Conservation (phyloP, 1,284 basidiomycete species). For the Papiliotrema laurentii region DNA sequence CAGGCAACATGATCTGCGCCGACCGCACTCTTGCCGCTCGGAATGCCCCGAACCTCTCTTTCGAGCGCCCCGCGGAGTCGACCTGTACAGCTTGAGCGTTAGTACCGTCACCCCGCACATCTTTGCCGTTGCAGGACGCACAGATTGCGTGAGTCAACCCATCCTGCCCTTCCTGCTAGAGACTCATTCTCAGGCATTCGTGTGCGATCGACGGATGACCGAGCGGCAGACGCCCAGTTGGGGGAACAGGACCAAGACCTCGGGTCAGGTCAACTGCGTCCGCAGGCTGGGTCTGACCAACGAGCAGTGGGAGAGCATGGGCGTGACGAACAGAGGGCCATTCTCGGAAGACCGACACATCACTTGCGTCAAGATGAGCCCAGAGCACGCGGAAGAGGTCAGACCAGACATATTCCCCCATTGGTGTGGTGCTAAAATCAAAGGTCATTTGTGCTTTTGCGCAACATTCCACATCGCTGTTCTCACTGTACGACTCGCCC, state of each 20-base stretch:
- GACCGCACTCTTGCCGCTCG: constrained; percentile 38
- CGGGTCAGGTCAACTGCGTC: constrained; percentile 64
- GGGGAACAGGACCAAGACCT: constrained; percentile 55
- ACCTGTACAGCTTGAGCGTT: constrained; percentile 51
- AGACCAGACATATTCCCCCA: constrained; percentile 10
- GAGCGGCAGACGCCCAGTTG: constrained; percentile 66
- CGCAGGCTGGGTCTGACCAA: constrained; percentile 66
- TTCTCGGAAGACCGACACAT: constrained; percentile 57
- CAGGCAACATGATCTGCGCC: constrained; percentile 81
- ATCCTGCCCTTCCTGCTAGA: not conserved
- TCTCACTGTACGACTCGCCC: constrained; percentile 66
- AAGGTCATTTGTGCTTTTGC: constrained; percentile 59
- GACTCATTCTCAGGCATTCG: constrained; percentile 61
- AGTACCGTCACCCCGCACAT: constrained; percentile 50
- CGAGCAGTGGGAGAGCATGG: constrained; percentile 37
- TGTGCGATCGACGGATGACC: constrained; percentile 80
- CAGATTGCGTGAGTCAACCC: constrained; percentile 26
- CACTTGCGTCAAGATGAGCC: constrained; percentile 72
- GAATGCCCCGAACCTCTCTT: constrained; percentile 45
- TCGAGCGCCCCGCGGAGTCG: constrained; percentile 38
- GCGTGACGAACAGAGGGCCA: constrained; percentile 18
- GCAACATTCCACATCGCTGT: constrained; percentile 72
- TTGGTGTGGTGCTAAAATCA: not conserved
- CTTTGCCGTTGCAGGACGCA: constrained; percentile 51
- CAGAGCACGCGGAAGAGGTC: constrained; percentile 73